A percentile compares a stretch with the other conserved stretches of the same genome.
Conservation (phyloP, 129 eudicot species). For the Arctium minus region DNA sequence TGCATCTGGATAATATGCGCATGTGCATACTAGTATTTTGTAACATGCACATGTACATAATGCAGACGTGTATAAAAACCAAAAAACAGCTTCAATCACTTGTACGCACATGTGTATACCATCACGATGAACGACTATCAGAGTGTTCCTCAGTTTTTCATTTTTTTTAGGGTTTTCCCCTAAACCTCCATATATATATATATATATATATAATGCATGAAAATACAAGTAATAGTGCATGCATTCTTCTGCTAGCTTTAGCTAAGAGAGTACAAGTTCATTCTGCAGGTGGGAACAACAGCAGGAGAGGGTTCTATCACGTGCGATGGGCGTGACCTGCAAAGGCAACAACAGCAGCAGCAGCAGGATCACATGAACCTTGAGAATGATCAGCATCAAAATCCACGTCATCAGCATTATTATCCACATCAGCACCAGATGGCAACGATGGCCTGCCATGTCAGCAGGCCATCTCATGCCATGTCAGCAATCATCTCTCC, state of each 20-base stretch:
- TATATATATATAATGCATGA: neutral
- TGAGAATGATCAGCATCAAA: slow-evolving; percentile 40
- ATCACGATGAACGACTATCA: too few relatives aligned
- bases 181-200: neutral
- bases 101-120: too few relatives aligned
- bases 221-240: neutral
- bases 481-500: slow-evolving; percentile 63
- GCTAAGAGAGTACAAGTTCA: neutral
- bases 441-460: slow-evolving; percentile 58
- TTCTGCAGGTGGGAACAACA: slow-evolving; percentile 56
- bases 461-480: slow-evolving; percentile 71
- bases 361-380: slow-evolving; percentile 46
- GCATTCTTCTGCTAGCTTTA: neutral
- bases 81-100: too few relatives aligned
- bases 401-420: slow-evolving; percentile 27
- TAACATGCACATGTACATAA: too few relatives aligned
- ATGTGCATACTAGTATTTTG: too few relatives aligned
- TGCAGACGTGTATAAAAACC: too few relatives aligned
- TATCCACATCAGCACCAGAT: slow-evolving; percentile 46
- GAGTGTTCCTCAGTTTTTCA: too few relatives aligned
- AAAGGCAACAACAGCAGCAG: slow-evolving; percentile 27
- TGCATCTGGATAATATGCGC: too few relatives aligned
- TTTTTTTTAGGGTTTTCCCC: too few relatives aligned
- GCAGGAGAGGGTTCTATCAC: slow-evolving; percentile 72
- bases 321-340: slow-evolving; percentile 57